Evolutionary conservation across 108 stramenopile species (phyloP).

Genomic region (Mediolabrus comicus): DNA sequence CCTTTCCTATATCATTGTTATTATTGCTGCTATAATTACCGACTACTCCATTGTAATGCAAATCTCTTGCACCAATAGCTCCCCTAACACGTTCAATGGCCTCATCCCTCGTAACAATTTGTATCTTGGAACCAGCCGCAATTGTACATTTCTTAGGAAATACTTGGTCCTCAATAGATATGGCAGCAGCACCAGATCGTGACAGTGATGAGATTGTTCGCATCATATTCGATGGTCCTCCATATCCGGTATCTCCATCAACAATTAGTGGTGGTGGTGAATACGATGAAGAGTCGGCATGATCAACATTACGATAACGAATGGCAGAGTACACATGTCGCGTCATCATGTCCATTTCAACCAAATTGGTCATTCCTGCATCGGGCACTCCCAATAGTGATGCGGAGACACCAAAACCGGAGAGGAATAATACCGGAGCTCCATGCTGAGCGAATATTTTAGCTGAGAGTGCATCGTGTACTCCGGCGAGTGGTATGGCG

Average conservation of each 20-base stretch:
- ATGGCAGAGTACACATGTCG: constrained; percentile 20
- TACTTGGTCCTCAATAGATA: constrained; percentile 63
- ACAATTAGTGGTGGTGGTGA: constrained; percentile 44
- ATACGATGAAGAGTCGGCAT: too few species aligned
- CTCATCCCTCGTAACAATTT: constrained; percentile 33
- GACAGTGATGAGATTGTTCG: constrained; percentile 51
- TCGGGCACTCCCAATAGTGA: constrained; percentile 52
- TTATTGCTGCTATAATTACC: not conserved
- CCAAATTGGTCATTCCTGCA: constrained; percentile 48
- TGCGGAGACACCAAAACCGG: constrained; percentile 61
- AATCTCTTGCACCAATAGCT: constrained; percentile 47
- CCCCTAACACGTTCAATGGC: constrained; percentile 34
- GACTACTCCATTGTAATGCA: not conserved
- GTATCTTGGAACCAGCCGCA: constrained; percentile 40
- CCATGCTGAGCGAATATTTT: constrained; percentile 47
- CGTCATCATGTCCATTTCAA: constrained; percentile 51
- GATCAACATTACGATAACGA: not conserved
- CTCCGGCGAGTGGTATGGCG: constrained; percentile 35
- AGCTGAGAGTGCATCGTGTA: constrained; percentile 66
- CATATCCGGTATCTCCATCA: constrained; percentile 67
- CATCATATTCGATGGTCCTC: constrained; percentile 55
- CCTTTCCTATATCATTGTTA: not conserved
- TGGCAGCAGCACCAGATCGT: constrained; percentile 49
- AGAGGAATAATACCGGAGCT: constrained; percentile 46
- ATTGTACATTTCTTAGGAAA: constrained; percentile 66